These are phyloP conservation scores for Pichia sp. DNA, from an alignment of 1,139 yeast genomes.

Conservation along the genomic window DNA sequence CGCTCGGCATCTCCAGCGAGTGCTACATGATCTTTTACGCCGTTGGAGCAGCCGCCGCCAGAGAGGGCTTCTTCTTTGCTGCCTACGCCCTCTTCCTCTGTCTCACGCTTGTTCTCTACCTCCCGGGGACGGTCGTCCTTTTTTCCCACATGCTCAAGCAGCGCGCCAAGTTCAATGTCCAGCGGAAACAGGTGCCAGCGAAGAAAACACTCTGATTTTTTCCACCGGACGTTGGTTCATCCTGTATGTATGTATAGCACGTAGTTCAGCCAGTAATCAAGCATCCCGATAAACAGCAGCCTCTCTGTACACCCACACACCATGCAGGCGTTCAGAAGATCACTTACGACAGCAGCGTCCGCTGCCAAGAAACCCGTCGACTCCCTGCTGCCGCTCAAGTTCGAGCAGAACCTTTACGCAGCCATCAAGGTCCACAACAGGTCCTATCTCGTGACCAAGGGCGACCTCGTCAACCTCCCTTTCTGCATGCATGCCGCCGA, in stretches of 20 bases:
- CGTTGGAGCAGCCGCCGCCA: slow-evolving; percentile 42
- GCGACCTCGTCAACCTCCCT: slow-evolving; percentile 79
- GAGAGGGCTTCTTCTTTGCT: slow-evolving; percentile 26
- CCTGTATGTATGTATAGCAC: too few species aligned
- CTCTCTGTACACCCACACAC: too few species aligned
- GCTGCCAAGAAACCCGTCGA: slow-evolving; percentile 3
- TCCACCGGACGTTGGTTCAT: too few species aligned
- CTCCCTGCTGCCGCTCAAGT: slow-evolving; percentile 41
- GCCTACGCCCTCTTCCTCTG: slow-evolving; percentile 15
- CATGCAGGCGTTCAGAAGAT: slow-evolving; percentile 12
- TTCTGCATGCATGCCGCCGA: slow-evolving; percentile 68
- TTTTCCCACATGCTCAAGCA: slow-evolving; percentile 88
- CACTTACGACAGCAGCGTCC: slow-evolving; percentile 1
- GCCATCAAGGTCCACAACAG: slow-evolving; percentile 76
- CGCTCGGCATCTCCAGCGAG: slow-evolving; percentile 88
- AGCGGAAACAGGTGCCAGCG: slow-evolving; percentile 12
- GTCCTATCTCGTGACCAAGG: slow-evolving; percentile 85
- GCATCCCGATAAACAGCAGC: too few species aligned
- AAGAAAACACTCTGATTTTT: slow-evolving; percentile 13
- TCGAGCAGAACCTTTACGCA: slow-evolving; percentile 72
- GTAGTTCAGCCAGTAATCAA: too few species aligned
- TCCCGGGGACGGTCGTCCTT: slow-evolving; percentile 83
- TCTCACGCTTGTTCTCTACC: slow-evolving; percentile 51
- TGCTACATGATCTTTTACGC: slow-evolving; percentile 57
- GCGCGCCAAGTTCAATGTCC: slow-evolving; percentile 57